phyloP scores from a whole-genome alignment of 2,329 filamentous ascomycete genomes.

The Taxawa tesnikishii region DNA sequence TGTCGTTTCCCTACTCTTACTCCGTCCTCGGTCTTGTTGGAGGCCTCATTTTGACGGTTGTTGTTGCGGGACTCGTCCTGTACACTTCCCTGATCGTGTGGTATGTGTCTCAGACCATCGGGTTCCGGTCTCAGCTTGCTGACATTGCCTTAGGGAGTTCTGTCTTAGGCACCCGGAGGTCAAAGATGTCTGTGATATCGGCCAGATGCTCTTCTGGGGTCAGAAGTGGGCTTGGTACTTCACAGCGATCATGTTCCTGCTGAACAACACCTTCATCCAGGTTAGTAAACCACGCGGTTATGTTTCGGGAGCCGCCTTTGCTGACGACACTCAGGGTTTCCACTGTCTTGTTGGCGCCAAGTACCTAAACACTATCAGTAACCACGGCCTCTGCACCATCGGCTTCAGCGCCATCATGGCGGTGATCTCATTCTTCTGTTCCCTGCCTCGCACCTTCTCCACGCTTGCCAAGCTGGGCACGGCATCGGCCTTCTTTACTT shows the following conservation, averaged over 20 bases:
- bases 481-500: constrained; percentile 74
- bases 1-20: constrained; percentile 94
- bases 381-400: constrained; percentile 62
- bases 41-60: constrained; percentile 68
- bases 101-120: constrained; percentile 25
- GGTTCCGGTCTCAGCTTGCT: background rate
- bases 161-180: constrained; percentile 84
- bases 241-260: constrained; percentile 73
- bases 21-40: constrained; percentile 77
- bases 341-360: constrained; percentile 77
- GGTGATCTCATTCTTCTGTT: constrained; percentile 64
- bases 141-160: constrained; percentile 53
- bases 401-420: constrained; percentile 64
- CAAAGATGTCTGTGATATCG: constrained; percentile 86
- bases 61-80: constrained; percentile 65
- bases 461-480: constrained; percentile 70
- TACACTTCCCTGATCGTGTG: constrained; percentile 66
- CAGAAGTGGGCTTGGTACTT: constrained; percentile 58
- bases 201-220: constrained; percentile 88
- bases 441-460: constrained; percentile 74
- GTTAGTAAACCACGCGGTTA: no score
- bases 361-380: constrained; percentile 81
- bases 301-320: no score
- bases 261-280: constrained; percentile 91
- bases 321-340: constrained; percentile 42